These are phyloP conservation scores for Diplotaxis tenuifolia DNA, from an alignment of 345 rosid genomes.

Conservation along the genomic window DNA sequence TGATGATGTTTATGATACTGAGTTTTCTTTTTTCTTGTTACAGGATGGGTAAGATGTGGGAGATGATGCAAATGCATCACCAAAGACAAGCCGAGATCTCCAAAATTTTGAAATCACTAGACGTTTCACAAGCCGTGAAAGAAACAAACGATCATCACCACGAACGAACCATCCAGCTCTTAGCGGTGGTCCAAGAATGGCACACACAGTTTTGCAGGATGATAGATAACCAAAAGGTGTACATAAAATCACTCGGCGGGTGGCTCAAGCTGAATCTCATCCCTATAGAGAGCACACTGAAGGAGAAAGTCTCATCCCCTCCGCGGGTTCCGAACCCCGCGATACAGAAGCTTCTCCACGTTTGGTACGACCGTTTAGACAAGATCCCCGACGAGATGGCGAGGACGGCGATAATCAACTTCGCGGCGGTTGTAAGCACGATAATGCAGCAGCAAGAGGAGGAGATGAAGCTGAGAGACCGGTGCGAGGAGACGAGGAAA, in stretches of 20 bases:
- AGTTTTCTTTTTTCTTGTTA: constrained; percentile 8
- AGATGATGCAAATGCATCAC: constrained; percentile 61
- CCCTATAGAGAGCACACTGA: constrained; percentile 84
- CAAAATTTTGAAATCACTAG: constrained; percentile 41
- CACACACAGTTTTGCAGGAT: constrained; percentile 65
- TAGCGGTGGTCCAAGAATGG: constrained; percentile 74
- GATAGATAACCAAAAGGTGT: constrained; percentile 66
- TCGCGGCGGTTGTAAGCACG: constrained; percentile 61
- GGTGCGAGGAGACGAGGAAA: constrained; percentile 56
- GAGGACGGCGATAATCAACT: constrained; percentile 56
- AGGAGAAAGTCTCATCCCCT: constrained; percentile 92
- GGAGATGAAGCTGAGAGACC: constrained; percentile 53
- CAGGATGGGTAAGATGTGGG: constrained; percentile 97
- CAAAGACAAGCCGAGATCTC: constrained; percentile 54
- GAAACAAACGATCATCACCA: constrained; percentile 80
- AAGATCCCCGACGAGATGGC: constrained; percentile 69
- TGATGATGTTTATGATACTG: neutral
- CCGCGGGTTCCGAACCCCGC: constrained; percentile 65
- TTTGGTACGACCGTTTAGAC: constrained; percentile 63
- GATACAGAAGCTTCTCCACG: constrained; percentile 55
- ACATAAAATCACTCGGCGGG: constrained; percentile 56
- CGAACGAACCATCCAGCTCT: constrained; percentile 67
- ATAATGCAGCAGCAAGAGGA: constrained; percentile 67
- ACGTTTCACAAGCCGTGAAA: constrained; percentile 49
- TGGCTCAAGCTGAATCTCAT: constrained; percentile 82